phyloP scores from a whole-genome alignment of 2,329 filamentous ascomycete species.

The Aschersonia sp. region DNA sequence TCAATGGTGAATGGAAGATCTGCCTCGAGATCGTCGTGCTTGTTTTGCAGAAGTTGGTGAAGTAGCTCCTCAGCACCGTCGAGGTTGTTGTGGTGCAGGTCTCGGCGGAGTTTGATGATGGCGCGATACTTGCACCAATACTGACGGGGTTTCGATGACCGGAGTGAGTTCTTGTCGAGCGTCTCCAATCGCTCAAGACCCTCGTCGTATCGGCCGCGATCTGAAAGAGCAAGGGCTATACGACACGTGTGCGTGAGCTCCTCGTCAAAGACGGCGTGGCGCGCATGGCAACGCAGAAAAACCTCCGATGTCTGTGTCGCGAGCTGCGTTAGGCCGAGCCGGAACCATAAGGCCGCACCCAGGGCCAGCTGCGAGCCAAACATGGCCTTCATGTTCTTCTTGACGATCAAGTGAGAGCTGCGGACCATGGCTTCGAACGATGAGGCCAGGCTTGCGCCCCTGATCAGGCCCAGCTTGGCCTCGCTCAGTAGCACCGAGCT shows the following conservation, averaged over 20 bases:
- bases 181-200: constrained; percentile 31
- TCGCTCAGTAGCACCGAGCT: constrained; percentile 76
- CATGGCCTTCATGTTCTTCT: constrained; percentile 57
- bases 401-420: constrained; percentile 69
- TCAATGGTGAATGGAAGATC: constrained; percentile 37
- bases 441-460: constrained; percentile 47
- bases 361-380: constrained; percentile 63
- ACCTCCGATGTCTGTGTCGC: constrained; percentile 53
- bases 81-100: constrained; percentile 41
- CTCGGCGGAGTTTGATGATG: constrained; percentile 49
- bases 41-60: constrained; percentile 37
- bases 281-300: constrained; percentile 59
- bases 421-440: constrained; percentile 71
- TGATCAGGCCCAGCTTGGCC: constrained; percentile 63
- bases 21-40: constrained; percentile 33
- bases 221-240: constrained; percentile 44
- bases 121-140: constrained; percentile 55
- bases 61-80: constrained; percentile 35
- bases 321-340: constrained; percentile 49
- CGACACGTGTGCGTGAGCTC: constrained; percentile 61
- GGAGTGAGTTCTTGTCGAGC: constrained; percentile 45
- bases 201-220: constrained; percentile 56
- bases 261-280: constrained; percentile 53
- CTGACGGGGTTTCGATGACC: constrained; percentile 66
- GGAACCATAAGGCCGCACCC: constrained; percentile 57